Evolutionary conservation across 306 rosid genomes (phyloP).

Genomic region (Gastrolobium bilobum): DNA sequence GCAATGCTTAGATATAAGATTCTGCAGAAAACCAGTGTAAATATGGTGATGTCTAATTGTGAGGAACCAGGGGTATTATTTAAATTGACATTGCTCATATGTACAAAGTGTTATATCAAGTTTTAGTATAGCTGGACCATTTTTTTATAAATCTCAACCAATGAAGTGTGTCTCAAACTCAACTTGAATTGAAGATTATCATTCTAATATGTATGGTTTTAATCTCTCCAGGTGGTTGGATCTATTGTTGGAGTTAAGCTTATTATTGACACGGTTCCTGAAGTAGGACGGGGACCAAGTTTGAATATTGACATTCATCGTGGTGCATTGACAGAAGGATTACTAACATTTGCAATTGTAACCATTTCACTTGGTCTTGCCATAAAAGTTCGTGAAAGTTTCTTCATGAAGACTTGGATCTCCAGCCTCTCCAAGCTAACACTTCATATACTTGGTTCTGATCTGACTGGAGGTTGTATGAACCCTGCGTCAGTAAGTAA

Average conservation of each 20-base stretch:
- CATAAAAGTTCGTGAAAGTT: constrained; percentile 64
- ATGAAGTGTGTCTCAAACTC: background rate
- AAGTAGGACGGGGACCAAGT: constrained; percentile 78
- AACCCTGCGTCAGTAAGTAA: constrained; percentile 92
- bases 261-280: constrained; percentile 70
- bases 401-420: constrained; percentile 96
- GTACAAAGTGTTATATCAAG: background rate
- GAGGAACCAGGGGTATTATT: background rate
- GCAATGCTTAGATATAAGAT: constrained; percentile 24
- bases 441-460: constrained; percentile 87
- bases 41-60: constrained; percentile 25
- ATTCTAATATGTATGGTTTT: constrained; percentile 33
- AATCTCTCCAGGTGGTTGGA: constrained; percentile 76
- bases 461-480: constrained; percentile 95
- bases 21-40: constrained; percentile 8
- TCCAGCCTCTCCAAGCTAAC: constrained; percentile 85
- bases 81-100: constrained; percentile 9
- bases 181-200: constrained; percentile 23
- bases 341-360: constrained; percentile 75
- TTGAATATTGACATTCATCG: constrained; percentile 76
- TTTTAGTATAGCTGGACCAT: constrained; percentile 26
- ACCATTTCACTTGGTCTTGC: constrained; percentile 73
- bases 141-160: constrained; percentile 37
- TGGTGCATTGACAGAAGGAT: constrained; percentile 91
- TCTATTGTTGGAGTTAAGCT: constrained; percentile 75